Conservation (phyloP, 257 asterid genomes). For the Henckelia pumila region DNA sequence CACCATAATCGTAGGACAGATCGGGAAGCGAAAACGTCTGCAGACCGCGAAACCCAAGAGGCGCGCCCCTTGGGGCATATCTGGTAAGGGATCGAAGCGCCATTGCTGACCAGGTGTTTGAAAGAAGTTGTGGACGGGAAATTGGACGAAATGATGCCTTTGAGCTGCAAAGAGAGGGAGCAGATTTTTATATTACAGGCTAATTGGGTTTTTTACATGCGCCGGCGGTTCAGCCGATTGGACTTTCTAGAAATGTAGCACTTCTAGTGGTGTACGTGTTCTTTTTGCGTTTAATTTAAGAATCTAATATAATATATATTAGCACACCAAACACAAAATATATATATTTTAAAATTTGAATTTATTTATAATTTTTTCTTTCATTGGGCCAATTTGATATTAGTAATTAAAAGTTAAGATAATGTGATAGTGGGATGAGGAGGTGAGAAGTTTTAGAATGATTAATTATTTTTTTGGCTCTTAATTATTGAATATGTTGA, state of each 20-base stretch:
- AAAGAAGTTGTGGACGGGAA: background rate
- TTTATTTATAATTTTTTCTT: too few relatives aligned
- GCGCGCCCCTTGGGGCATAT: conserved; percentile 27
- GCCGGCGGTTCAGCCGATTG: background rate
- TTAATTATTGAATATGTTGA: too few relatives aligned
- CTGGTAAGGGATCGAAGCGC: conserved; percentile 53
- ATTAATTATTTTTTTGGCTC: too few relatives aligned
- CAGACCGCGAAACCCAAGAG: conserved; percentile 44
- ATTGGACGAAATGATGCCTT: background rate
- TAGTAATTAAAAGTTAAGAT: too few relatives aligned
- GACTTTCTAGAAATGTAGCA: background rate
- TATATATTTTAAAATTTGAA: too few relatives aligned
- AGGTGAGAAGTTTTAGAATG: too few relatives aligned
- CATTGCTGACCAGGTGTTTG: conserved; percentile 28
- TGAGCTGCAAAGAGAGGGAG: background rate
- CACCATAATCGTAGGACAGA: conserved; percentile 68
- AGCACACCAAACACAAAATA: too few relatives aligned
- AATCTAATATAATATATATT: too few relatives aligned
- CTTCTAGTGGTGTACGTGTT: too few relatives aligned
- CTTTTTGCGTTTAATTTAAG: too few relatives aligned
- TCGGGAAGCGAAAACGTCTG: conserved; percentile 69
- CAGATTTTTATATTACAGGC: background rate
- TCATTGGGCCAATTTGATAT: too few relatives aligned
- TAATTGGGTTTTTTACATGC: background rate
- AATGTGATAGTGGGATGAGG: too few relatives aligned